phyloP scores from a whole-genome alignment of 2,329 filamentous ascomycete genomes.

The Pseudogymnoascus sp. region DNA sequence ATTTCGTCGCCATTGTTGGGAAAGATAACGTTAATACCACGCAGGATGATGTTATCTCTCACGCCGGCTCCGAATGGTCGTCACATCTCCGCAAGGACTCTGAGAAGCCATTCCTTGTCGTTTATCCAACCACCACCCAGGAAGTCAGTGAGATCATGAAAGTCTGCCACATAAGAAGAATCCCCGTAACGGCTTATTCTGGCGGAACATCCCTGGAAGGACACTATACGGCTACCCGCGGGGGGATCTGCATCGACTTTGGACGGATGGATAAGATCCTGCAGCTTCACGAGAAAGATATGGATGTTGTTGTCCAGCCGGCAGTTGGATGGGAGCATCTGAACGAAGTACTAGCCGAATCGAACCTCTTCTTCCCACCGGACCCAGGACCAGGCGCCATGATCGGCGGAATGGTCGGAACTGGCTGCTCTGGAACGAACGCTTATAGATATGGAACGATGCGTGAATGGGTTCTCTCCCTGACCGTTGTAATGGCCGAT shows the following conservation, averaged over 20 bases:
- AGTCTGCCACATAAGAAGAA: constrained; percentile 69
- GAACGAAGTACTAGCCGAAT: constrained; percentile 66
- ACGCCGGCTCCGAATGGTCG: constrained; percentile 57
- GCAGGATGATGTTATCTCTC: constrained; percentile 46
- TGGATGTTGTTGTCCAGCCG: constrained; percentile 70
- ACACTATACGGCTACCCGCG: constrained; percentile 74
- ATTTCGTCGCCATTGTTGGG: constrained; percentile 58
- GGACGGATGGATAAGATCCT: constrained; percentile 76
- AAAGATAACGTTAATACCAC: constrained; percentile 57
- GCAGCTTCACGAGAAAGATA: constrained; percentile 65
- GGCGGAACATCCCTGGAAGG: constrained; percentile 87
- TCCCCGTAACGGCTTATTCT: constrained; percentile 80
- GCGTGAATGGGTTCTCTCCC: constrained; percentile 82
- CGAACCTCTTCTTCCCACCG: constrained; percentile 83
- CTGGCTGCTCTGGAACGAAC: constrained; percentile 71
- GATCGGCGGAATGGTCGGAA: constrained; percentile 85
- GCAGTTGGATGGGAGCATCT: constrained; percentile 81
- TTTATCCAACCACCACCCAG: constrained; percentile 70
- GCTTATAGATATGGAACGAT: constrained; percentile 90
- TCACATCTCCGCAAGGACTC: constrained; percentile 44
- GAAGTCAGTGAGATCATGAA: constrained; percentile 85
- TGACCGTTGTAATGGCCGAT: constrained; percentile 85
- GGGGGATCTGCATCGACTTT: constrained; percentile 83
- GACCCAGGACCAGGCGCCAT: constrained; percentile 86
- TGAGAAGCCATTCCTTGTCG: constrained; percentile 58